These are phyloP conservation scores for Kalmusia sp. DNA, from an alignment of 2,329 filamentous ascomycete species.

Conservation along the genomic window DNA sequence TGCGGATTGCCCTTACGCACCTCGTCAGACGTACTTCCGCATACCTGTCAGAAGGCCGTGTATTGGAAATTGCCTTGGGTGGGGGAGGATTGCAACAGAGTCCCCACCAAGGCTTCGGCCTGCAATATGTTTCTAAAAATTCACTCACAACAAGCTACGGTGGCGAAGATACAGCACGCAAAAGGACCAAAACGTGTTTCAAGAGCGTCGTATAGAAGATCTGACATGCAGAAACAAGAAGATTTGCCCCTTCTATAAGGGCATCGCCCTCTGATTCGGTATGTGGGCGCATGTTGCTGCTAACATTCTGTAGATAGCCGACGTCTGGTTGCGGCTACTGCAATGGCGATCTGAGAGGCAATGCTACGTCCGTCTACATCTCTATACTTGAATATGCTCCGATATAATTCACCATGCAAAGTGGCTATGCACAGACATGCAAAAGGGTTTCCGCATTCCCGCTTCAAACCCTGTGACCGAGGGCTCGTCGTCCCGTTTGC, in stretches of 20 bases:
- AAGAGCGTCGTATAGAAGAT: neutral
- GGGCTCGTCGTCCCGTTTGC: neutral
- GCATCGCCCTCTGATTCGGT: neutral
- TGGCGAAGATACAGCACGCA: neutral
- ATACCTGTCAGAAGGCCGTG: too few relatives aligned
- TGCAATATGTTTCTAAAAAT: neutral
- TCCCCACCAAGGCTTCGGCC: neutral
- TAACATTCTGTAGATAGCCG: neutral
- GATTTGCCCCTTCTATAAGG: neutral
- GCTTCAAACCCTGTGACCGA: neutral
- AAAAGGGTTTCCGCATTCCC: neutral
- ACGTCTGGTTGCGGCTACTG: neutral
- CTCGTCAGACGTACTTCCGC: too few relatives aligned
- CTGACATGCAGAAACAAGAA: slow-evolving; percentile 3
- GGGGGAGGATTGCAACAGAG: neutral
- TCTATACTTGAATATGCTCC: too few relatives aligned
- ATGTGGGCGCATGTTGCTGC: neutral
- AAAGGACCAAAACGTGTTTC: neutral
- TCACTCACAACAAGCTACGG: neutral
- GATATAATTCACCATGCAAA: neutral
- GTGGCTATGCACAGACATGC: too few relatives aligned
- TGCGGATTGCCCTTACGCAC: too few relatives aligned
- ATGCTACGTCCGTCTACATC: too few relatives aligned
- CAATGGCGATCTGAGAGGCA: neutral
- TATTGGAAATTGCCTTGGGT: too few relatives aligned